Conservation (phyloP, 2,329 filamentous ascomycete genomes). For the Exophiala bonariae region DNA sequence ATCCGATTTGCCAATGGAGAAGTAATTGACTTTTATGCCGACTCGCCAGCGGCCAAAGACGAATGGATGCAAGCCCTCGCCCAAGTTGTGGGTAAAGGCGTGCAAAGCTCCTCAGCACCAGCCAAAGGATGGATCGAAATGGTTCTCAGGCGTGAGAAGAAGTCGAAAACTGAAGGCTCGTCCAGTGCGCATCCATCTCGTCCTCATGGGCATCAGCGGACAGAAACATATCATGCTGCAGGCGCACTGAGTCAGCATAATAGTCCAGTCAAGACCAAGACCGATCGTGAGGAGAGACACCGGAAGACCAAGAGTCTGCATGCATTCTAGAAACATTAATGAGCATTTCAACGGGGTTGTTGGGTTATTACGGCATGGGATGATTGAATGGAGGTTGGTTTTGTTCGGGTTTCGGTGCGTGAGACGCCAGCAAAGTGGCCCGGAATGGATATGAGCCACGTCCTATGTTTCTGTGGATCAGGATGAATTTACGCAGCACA, state of each 20-base stretch:
- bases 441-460: constrained; percentile 1
- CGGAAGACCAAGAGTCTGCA: constrained; percentile 29
- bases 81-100: constrained; percentile 63
- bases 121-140: constrained; percentile 63
- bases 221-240: constrained; percentile 28
- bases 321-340: constrained; percentile 7
- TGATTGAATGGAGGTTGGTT: neutral
- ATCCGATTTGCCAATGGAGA: constrained; percentile 98
- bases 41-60: constrained; percentile 82
- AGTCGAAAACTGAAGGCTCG: constrained; percentile 17
- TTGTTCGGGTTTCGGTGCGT: constrained; percentile 2
- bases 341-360: constrained; percentile 6
- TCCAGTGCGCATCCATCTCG: constrained; percentile 4
- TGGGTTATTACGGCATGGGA: neutral
- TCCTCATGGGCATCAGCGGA: constrained; percentile 24
- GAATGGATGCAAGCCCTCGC: constrained; percentile 89
- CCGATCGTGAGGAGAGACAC: constrained; percentile 18
- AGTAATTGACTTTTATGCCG: constrained; percentile 97
- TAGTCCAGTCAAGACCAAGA: constrained; percentile 23
- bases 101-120: constrained; percentile 30
- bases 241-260: constrained; percentile 21
- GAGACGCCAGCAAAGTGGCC: no score
- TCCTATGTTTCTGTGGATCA: constrained; percentile 8
- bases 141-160: constrained; percentile 53
- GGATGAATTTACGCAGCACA: constrained; percentile 19